Base-by-base conservation (phyloP, 2,329 filamentous ascomycete species). In the Penicillium hordei region DNA sequence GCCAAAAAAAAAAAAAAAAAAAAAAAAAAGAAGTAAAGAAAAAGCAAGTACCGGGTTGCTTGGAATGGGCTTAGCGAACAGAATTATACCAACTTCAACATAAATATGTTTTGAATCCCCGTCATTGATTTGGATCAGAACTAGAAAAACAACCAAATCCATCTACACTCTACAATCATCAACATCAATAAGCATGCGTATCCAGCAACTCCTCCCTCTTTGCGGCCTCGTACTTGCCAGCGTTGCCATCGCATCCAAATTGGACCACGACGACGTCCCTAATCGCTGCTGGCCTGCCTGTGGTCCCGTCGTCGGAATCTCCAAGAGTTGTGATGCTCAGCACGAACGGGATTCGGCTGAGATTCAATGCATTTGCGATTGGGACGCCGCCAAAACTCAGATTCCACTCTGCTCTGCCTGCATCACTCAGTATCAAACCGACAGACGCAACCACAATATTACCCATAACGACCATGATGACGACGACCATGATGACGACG, bases 331-430 rank as follows among this genome's bases (percentile, higher is more conserved):
- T 40, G 65, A 72, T 59, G 49, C 56, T 25, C 54, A 52, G 8
- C 40, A 67, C 45, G 62, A 72, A 48, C 60, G 63, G 44, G 65
- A 71, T 54, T 52, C 53, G 10, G 64, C 64, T 31, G 68, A 72
- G 36, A 58, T 69, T 33, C 34, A 65, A 19, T 71, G 70, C 39
- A 68, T 72, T 43, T 72, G 70, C 44, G 53, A 69, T 43, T 70
- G 65, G 68, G 56, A 62, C 12, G 48, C 59, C 25, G 68, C 68
- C 10, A 55, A 61, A n/a, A 67, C 58, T 8, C 59, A 65, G n/a
- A 58, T 72, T 17, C 70, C 70, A 5, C 61, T 68, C 38, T 72
- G 70, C 36, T 68, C 70, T n/a, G 70, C 70, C 33, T 72, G 70
- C 34, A 72, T 72, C 21, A 61, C 68, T n/a, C 59, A 71, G 46